Evolutionary conservation across 2,329 filamentous ascomycete genomes (phyloP), one percentile per base, ranked within the genome.

Genomic region (Fusarium oligoseptatum): DNA sequence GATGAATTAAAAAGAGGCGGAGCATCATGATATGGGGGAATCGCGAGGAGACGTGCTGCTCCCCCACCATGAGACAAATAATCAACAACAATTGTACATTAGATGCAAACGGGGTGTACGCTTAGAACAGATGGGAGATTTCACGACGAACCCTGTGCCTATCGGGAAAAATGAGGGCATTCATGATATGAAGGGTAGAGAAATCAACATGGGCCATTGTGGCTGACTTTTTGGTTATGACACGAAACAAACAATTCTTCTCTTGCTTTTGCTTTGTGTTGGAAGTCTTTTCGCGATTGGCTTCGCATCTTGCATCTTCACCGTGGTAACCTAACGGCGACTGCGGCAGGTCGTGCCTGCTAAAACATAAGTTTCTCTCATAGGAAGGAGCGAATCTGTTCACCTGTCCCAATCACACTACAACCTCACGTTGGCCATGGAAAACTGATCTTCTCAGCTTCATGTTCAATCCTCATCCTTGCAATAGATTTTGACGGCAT

Each of bases 51-150:
- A 52, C 6, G 22, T 34, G n/a, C 56, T 52, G 29, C 29, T 32
- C 29, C 41, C 41, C 32, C 36, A 6, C 60, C 66, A 45, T 74
- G 71, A 43, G 60, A 60, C 45, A 64, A 43, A 61, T 75, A 74
- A 74, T 74, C 56, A 69, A 77, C 70, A 72, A 72, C 61, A 45
- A 45, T 67, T 79, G 78, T 79, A 79, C 71, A 78, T 70, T 80
- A 79, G 78, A 72, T 73, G 68, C 67, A 70, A 48, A 60, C 58
- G 37, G 67, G 62, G 70, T 81, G 79, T 80, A 80, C 77, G 76
- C 75, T 75, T 79, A 80, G 72, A 74, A 74, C 61, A 70, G 66
- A 71, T 50, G 70, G 67, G 56, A 70, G 56, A 70, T 66, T 70
- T 62, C 58, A 64, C 48, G 29, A 63, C 64, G 48, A 60, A 60